Evolutionary conservation across 176 grass and related monocot genomes (phyloP).

Genomic region (Themeda triandra): DNA sequence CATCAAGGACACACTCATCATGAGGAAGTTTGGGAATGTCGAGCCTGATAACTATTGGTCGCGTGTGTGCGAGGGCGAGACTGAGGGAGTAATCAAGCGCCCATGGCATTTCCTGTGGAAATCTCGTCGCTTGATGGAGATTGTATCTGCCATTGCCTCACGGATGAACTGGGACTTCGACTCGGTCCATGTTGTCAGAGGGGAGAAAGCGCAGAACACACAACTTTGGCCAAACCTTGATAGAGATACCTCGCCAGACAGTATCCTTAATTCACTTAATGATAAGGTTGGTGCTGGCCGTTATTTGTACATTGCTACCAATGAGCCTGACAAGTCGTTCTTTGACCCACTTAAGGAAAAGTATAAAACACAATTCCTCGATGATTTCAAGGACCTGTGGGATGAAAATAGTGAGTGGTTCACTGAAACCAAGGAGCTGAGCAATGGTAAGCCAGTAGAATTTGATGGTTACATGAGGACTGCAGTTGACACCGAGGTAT

Average conservation of each 20-base stretch:
- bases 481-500: slow-evolving; percentile 89
- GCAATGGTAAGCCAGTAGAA: slow-evolving; percentile 66
- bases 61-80: slow-evolving; percentile 82
- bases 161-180: slow-evolving; percentile 93
- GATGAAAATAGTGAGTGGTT: slow-evolving; percentile 84
- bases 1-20: slow-evolving; percentile 73
- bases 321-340: slow-evolving; percentile 70
- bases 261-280: slow-evolving; percentile 49
- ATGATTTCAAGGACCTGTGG: slow-evolving; percentile 89
- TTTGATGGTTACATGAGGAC: slow-evolving; percentile 97
- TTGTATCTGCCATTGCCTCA: slow-evolving; percentile 74
- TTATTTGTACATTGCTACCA: slow-evolving; percentile 75
- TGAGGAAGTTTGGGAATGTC: slow-evolving; percentile 79
- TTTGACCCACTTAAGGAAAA: slow-evolving; percentile 72
- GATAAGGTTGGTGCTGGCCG: slow-evolving; percentile 76
- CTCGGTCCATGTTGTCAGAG: slow-evolving; percentile 70
- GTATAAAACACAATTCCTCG: slow-evolving; percentile 66
- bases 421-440: slow-evolving; percentile 78
- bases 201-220: slow-evolving; percentile 78
- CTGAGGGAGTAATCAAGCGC: slow-evolving; percentile 75
- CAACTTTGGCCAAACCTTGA: slow-evolving; percentile 77
- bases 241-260: slow-evolving; percentile 73
- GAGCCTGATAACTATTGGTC: slow-evolving; percentile 91
- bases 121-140: slow-evolving; percentile 84
- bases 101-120: slow-evolving; percentile 95